Percentiles rank a stretch among this genome's conserved stretches.
Evolutionary conservation across 257 asterid species (phyloP).

Genomic region (Przewalskia tangutica): DNA sequence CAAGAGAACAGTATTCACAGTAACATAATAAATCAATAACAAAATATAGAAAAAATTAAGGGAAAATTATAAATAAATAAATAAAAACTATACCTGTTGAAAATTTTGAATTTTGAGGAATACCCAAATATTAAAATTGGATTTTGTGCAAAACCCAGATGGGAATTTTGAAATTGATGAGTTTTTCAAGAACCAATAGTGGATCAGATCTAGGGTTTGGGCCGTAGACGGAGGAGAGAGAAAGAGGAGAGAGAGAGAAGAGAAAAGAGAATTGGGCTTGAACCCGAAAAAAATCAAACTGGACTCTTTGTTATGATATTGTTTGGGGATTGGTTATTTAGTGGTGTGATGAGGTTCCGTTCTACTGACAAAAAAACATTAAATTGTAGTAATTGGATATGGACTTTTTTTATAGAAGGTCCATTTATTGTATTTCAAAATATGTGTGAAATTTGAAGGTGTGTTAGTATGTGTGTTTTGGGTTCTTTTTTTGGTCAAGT

Average conservation of each 20-base stretch:
- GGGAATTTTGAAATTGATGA: neutral
- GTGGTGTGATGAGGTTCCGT: conserved; percentile 35
- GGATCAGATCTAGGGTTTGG: conserved; percentile 56
- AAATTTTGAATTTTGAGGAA: neutral
- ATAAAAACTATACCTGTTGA: neutral
- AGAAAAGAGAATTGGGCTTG: conserved; percentile 67
- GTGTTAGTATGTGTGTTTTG: conserved; percentile 22
- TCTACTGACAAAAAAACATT: conserved; percentile 17
- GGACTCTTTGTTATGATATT: conserved; percentile 34
- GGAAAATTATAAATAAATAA: too few relatives aligned
- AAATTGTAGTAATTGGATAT: conserved; percentile 51
- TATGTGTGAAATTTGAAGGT: conserved; percentile 18
- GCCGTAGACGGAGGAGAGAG: conserved; percentile 21
- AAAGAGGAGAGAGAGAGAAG: conserved; percentile 21
- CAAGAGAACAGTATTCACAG: too few relatives aligned
- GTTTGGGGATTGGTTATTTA: conserved; percentile 22
- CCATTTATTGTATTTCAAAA: conserved; percentile 18
- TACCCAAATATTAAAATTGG: too few relatives aligned
- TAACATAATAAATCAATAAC: too few relatives aligned
- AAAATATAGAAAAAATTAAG: too few relatives aligned
- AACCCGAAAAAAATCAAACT: conserved; percentile 27
- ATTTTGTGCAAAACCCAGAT: conserved; percentile 3
- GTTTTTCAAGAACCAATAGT: conserved; percentile 23
- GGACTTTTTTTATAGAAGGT: conserved; percentile 57
- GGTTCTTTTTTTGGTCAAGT: neutral